These are phyloP conservation scores for Ceratobasidium papillatum DNA, from an alignment of 1,284 basidiomycete genomes.

Conservation along the genomic window DNA sequence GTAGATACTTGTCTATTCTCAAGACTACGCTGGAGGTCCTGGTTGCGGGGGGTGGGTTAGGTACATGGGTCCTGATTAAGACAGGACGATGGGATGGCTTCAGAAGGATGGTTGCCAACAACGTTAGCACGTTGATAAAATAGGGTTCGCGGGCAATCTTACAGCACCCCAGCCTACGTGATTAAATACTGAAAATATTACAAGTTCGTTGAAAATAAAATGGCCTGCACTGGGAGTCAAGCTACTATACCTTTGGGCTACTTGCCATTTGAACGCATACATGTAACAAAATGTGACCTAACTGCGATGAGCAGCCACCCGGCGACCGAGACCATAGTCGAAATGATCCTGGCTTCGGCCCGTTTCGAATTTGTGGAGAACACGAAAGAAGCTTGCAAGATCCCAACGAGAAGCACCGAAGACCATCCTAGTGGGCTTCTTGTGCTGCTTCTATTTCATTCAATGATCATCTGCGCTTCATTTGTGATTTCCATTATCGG, in stretches of 20 bases:
- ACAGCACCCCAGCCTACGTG: no score
- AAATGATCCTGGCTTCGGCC: neutral
- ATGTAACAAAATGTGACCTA: neutral
- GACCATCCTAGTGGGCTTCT: neutral
- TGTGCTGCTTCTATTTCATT: neutral
- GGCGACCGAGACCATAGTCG: neutral
- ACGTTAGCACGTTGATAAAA: neutral
- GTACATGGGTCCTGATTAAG: neutral
- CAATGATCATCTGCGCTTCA: neutral
- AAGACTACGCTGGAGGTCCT: constrained; percentile 5
- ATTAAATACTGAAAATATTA: no score
- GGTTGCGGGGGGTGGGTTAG: constrained; percentile 12
- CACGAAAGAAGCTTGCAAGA: neutral
- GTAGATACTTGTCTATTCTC: neutral
- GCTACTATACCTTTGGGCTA: no score
- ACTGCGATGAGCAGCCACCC: neutral
- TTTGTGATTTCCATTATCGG: neutral
- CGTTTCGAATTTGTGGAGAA: constrained; percentile 1
- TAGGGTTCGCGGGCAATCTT: no score
- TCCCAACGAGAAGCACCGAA: constrained; percentile 19
- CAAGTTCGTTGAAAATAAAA: no score
- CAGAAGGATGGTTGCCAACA: neutral
- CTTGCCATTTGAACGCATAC: no score
- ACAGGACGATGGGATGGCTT: constrained; percentile 5
- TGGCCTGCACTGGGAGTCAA: no score